Conservation (phyloP, 1,139 yeast species). For the Protomyces lactucae-debilis region DNA sequence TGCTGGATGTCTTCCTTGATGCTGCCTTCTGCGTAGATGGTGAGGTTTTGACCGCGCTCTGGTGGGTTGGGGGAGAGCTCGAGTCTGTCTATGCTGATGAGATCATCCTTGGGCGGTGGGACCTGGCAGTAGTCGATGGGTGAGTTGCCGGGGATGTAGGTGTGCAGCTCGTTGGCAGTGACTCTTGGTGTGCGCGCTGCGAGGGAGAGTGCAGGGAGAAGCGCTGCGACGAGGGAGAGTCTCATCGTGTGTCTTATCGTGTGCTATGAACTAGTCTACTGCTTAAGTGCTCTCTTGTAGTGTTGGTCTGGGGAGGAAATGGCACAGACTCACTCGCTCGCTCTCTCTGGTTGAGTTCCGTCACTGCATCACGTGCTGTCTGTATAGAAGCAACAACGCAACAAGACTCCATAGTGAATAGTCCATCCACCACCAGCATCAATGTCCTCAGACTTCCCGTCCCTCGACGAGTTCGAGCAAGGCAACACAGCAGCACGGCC, state of each 20-base stretch:
- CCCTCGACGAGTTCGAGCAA: slow-evolving; percentile 53
- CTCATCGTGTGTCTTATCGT: background rate
- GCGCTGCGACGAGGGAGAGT: background rate
- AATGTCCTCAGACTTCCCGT: slow-evolving; percentile 80
- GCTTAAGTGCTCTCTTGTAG: background rate
- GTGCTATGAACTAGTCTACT: background rate
- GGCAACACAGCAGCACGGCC: slow-evolving; percentile 35
- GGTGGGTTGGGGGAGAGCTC: slow-evolving; percentile 83
- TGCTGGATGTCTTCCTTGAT: slow-evolving; percentile 55
- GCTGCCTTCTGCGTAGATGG: slow-evolving; percentile 68
- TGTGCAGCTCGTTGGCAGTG: slow-evolving; percentile 1
- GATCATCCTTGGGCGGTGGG: slow-evolving; percentile 51
- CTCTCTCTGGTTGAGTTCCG: no score
- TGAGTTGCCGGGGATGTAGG: slow-evolving; percentile 72
- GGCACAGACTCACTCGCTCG: no score
- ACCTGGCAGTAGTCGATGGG: slow-evolving; percentile 74
- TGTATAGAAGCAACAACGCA: background rate
- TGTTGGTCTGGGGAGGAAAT: no score
- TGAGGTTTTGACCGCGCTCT: slow-evolving; percentile 67
- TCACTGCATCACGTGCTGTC: background rate
- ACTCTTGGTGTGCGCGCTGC: background rate
- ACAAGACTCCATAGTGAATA: background rate
- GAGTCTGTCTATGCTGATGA: slow-evolving; percentile 55
- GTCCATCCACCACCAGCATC: slow-evolving; percentile 25
- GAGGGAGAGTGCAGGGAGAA: background rate